These are phyloP conservation scores for Rhynchospora breviuscula DNA, from an alignment of 176 grass and related monocot species.

Conservation along the genomic window DNA sequence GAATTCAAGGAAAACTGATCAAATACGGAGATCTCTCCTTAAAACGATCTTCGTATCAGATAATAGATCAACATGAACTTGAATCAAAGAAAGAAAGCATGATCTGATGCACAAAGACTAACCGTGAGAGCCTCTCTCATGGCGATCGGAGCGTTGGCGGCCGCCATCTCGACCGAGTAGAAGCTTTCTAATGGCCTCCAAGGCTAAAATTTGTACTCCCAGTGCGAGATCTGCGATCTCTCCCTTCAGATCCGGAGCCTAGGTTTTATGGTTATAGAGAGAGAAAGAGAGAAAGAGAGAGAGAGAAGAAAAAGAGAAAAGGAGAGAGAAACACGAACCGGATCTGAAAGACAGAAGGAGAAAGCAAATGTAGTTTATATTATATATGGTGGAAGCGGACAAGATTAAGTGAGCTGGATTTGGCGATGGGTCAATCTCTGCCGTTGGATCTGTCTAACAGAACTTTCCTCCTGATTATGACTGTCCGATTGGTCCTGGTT, in stretches of 20 bases:
- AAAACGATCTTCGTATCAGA: background rate
- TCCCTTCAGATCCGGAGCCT: slow-evolving; percentile 22
- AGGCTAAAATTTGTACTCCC: slow-evolving; percentile 12
- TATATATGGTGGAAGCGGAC: slow-evolving; percentile 16
- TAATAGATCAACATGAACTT: background rate
- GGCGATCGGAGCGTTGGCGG: slow-evolving; percentile 89
- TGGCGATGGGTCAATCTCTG: slow-evolving; percentile 4
- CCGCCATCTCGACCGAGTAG: slow-evolving; percentile 61
- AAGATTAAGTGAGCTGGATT: slow-evolving; percentile 23
- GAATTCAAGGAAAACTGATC: slow-evolving; percentile 1
- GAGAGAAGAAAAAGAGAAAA: background rate
- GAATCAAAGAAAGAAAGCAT: background rate
- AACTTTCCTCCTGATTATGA: background rate
- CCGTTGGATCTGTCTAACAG: slow-evolving; percentile 21
- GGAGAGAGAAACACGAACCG: slow-evolving; percentile 7
- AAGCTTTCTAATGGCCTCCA: slow-evolving; percentile 4
- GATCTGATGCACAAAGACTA: background rate
- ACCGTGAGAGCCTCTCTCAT: slow-evolving; percentile 96
- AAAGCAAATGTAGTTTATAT: background rate
- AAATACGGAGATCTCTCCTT: background rate
- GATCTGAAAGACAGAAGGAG: slow-evolving; percentile 27
- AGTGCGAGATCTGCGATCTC: slow-evolving; percentile 10
- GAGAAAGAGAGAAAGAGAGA: background rate
- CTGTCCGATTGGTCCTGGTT: slow-evolving; percentile 5
- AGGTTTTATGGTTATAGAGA: background rate